These are phyloP conservation scores for Fusarium temperatum DNA, from an alignment of 2,329 filamentous ascomycete species.

Conservation along the genomic window DNA sequence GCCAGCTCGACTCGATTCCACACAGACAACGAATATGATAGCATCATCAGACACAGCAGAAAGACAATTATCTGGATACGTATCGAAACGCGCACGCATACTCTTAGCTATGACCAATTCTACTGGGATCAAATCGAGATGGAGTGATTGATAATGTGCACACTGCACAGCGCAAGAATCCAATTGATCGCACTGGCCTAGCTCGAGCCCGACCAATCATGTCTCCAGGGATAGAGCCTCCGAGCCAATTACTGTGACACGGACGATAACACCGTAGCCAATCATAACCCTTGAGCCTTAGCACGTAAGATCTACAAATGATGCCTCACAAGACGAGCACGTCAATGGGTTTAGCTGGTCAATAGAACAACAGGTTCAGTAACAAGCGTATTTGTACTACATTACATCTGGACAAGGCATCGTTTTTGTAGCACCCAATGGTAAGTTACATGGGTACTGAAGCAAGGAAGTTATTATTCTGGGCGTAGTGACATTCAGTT, in stretches of 20 bases:
- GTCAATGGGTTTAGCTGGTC: not conserved
- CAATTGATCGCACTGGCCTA: not conserved
- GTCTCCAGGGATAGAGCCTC: not conserved
- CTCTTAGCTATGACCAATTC: not conserved
- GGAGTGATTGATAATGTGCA: too few relatives aligned
- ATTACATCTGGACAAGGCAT: not conserved
- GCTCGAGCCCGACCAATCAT: not conserved
- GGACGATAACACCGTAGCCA: not conserved
- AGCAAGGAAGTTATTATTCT: not conserved
- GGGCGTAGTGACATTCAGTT: not conserved
- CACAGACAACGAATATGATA: not conserved
- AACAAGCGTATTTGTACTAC: not conserved
- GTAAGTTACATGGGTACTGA: not conserved
- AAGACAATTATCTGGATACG: accelerated
- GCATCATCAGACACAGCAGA: not conserved
- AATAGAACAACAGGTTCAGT: not conserved
- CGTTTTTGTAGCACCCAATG: not conserved
- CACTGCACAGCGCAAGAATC: not conserved
- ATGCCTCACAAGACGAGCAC: not conserved
- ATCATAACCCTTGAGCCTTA: not conserved
- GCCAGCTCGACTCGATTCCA: not conserved
- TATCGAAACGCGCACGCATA: not conserved
- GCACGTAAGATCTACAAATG: not conserved
- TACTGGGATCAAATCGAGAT: not conserved
- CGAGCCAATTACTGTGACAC: not conserved